phyloP scores from a whole-genome alignment of 768 basidiomycete genomes.

The Tricholoma sp. region DNA sequence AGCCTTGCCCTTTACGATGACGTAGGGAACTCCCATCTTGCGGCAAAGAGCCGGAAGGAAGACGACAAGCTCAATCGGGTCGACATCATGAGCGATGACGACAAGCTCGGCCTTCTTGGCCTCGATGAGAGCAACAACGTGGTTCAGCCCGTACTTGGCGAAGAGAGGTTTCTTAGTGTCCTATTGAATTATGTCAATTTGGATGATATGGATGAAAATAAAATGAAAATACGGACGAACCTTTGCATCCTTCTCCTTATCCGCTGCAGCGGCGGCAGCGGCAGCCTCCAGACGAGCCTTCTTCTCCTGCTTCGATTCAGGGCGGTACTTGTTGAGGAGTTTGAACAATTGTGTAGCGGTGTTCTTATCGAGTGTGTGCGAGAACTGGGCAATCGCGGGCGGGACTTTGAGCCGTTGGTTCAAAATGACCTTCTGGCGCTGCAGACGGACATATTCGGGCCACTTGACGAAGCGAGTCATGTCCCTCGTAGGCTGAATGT shows the following conservation, averaged over 20 bases:
- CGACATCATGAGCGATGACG: conserved; percentile 95
- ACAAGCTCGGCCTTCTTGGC: conserved; percentile 97
- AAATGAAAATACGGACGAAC: conserved; percentile 17
- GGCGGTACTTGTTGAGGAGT: conserved; percentile 95
- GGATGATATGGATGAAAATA: not conserved
- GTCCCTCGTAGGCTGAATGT: conserved; percentile 85
- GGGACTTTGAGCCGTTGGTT: conserved; percentile 98
- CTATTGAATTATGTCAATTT: conserved; percentile 21
- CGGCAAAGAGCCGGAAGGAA: conserved; percentile 97
- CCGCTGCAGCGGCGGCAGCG: conserved; percentile 75
- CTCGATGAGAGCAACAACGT: conserved; percentile 92
- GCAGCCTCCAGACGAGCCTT: conserved; percentile 82
- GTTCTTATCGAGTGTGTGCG: conserved; percentile 98
- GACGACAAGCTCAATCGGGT: conserved; percentile 98
- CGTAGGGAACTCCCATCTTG: conserved; percentile 99
- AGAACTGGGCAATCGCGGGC: conserved; percentile 96
- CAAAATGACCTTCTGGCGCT: conserved; percentile 98
- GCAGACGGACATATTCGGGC: conserved; percentile 97
- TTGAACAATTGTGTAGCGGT: conserved; percentile 98
- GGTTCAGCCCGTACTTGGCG: conserved; percentile 97
- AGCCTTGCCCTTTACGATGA: conserved; percentile 97
- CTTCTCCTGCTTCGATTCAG: conserved; percentile 96
- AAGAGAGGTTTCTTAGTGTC: conserved; percentile 93
- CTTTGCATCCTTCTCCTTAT: conserved; percentile 53
- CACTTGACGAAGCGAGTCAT: conserved; percentile 98